A percentile compares a stretch with the other conserved stretches of the same genome.
Conservation (phyloP, 768 basidiomycete genomes). For the Coprinellus micaceus region DNA sequence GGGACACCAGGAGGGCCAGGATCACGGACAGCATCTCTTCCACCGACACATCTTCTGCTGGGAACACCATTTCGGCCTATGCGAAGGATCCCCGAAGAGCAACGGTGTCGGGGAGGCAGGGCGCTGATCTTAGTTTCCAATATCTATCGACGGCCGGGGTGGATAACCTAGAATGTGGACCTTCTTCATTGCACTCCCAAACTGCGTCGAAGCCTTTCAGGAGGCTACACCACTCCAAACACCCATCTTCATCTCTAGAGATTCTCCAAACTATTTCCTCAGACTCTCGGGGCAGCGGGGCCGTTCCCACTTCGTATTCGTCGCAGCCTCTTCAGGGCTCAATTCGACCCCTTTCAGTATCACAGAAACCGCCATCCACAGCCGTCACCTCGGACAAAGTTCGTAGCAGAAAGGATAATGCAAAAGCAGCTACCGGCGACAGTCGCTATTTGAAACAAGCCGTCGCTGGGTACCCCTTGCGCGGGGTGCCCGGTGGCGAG, state of each 20-base stretch:
- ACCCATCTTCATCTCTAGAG: neutral
- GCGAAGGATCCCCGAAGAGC: neutral
- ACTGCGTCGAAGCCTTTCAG: neutral
- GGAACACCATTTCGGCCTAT: neutral
- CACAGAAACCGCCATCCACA: neutral
- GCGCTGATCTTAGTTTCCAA: neutral
- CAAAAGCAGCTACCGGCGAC: neutral
- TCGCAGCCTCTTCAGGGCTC: neutral
- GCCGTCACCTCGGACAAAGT: neutral
- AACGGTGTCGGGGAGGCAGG: neutral
- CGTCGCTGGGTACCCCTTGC: neutral
- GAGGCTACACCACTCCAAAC: neutral
- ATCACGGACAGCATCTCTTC: neutral
- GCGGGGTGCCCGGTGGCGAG: neutral
- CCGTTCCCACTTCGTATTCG: neutral
- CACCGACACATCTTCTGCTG: neutral
- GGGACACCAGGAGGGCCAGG: neutral
- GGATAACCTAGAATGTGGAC: neutral
- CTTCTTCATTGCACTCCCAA: neutral
- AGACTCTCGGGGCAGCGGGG: neutral
- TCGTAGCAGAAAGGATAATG: neutral
- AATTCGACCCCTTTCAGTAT: neutral
- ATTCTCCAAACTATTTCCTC: neutral
- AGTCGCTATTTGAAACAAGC: neutral
- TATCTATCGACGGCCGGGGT: neutral